phyloP scores from a whole-genome alignment of 345 rosid species.

The Pugionium cornutum region DNA sequence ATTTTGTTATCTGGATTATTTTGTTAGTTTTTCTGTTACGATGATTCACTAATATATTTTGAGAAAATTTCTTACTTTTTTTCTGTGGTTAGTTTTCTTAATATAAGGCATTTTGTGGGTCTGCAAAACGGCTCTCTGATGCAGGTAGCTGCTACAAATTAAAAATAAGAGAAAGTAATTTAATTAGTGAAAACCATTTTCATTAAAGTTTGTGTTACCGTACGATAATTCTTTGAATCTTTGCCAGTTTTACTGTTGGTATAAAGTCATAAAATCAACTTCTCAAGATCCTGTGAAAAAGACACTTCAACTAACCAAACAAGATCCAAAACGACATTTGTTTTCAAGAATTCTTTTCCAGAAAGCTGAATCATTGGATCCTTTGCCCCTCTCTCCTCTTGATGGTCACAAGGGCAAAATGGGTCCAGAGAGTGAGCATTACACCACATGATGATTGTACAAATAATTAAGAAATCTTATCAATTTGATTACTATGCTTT shows the following conservation, averaged over 20 bases:
- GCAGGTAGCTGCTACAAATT: conserved; percentile 21
- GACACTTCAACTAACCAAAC: conserved; percentile 40
- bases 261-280: conserved; percentile 20
- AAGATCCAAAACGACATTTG: conserved; percentile 29
- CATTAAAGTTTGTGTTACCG: conserved; percentile 13
- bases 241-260: conserved; percentile 17
- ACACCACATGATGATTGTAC: conserved; percentile 25
- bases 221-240: conserved; percentile 16
- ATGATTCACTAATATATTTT: no score
- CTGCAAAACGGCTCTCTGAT: conserved; percentile 38
- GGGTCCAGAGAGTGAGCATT: conserved; percentile 37
- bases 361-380: conserved; percentile 43
- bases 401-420: conserved; percentile 21
- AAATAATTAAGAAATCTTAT: conserved; percentile 39
- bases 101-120: no score
- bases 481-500: conserved; percentile 36
- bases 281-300: conserved; percentile 35
- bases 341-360: conserved; percentile 19
- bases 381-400: conserved; percentile 25
- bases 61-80: no score
- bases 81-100: no score
- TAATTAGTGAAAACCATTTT: conserved; percentile 31
- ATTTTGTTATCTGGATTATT: no score
- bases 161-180: conserved; percentile 16
- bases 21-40: no score